These are phyloP conservation scores for Aschersonia sp. DNA, from an alignment of 2,329 filamentous ascomycete genomes.

Conservation along the genomic window DNA sequence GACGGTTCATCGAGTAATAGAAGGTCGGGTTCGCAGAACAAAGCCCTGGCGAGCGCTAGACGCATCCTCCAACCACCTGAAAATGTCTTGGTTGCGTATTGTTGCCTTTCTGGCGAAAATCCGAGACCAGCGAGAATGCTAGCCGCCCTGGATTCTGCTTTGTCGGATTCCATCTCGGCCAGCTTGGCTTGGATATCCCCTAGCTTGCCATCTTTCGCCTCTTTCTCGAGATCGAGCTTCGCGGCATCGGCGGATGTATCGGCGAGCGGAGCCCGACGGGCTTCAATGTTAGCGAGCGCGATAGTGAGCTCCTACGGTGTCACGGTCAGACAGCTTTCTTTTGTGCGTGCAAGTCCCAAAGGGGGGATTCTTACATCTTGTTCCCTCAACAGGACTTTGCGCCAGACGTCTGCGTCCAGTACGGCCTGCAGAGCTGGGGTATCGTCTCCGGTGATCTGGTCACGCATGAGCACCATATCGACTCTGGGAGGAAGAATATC, in stretches of 20 bases:
- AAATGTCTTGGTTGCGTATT: conserved; percentile 91
- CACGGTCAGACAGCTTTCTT: no score
- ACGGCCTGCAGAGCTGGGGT: conserved; percentile 91
- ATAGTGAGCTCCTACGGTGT: conserved; percentile 52
- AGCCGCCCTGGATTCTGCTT: conserved; percentile 87
- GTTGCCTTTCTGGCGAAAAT: conserved; percentile 86
- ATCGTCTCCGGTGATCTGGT: conserved; percentile 81
- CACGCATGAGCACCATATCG: conserved; percentile 5
- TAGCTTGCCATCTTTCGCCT: conserved; percentile 79
- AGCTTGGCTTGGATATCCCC: conserved; percentile 86
- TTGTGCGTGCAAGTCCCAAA: not conserved
- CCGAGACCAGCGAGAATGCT: conserved; percentile 94
- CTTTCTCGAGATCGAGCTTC: conserved; percentile 71
- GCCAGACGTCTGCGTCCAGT: conserved; percentile 94
- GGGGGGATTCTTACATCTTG: conserved; percentile 49
- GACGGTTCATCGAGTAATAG: conserved; percentile 96
- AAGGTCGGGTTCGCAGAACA: conserved; percentile 96
- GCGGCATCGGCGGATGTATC: conserved; percentile 86
- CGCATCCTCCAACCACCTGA: conserved; percentile 99
- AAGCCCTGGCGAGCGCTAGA: conserved; percentile 79
- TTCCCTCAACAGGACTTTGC: conserved; percentile 83
- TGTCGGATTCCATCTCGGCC: conserved; percentile 97
- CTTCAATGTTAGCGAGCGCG: conserved; percentile 64
- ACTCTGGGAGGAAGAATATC: not conserved
- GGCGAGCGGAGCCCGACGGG: conserved; percentile 63